A percentile compares a stretch with the other conserved stretches of the same genome.
Conservation (phyloP, 208 protist species). For the Trypanosoma boissoni region DNA sequence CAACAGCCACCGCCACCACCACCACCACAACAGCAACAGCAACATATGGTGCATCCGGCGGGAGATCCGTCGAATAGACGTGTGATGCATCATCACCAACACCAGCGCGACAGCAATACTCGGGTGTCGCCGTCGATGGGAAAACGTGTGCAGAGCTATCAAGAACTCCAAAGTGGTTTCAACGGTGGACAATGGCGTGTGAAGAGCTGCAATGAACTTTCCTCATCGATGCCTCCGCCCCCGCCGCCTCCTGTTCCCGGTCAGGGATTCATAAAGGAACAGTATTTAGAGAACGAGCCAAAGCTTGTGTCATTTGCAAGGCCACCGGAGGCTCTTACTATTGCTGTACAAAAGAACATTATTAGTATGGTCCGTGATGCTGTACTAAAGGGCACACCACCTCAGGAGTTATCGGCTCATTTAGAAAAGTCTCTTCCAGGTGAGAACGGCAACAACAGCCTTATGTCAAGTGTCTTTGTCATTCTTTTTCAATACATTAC, state of each 20-base stretch:
- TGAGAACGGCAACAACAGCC: constrained; percentile 41
- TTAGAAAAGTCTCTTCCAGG: constrained; percentile 40
- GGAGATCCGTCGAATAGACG: constrained; percentile 13
- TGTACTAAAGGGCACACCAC: constrained; percentile 28
- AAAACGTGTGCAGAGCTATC: constrained; percentile 15
- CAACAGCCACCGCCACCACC: constrained; percentile 12
- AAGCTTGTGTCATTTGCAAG: constrained; percentile 62
- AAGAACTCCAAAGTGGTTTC: constrained; percentile 17
- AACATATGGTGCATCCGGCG: constrained; percentile 1
- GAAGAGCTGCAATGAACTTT: constrained; percentile 48
- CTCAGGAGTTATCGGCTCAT: constrained; percentile 36
- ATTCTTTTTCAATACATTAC: constrained; percentile 50
- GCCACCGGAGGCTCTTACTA: constrained; percentile 60
- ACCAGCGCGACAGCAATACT: constrained; percentile 11
- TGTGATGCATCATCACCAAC: constrained; percentile 23
- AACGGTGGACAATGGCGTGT: constrained; percentile 28
- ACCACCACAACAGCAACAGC: background rate
- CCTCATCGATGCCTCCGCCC: constrained; percentile 6
- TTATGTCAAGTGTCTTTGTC: constrained; percentile 63
- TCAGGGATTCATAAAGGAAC: background rate
- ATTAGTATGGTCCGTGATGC: constrained; percentile 61
- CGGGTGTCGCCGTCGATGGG: constrained; percentile 7
- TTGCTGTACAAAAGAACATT: constrained; percentile 45
- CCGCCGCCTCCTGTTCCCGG: constrained; percentile 8
- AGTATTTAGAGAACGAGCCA: constrained; percentile 53